These are phyloP conservation scores for Ceratocystis lukuohia DNA, from an alignment of 2,329 filamentous ascomycete species.

Conservation along the genomic window DNA sequence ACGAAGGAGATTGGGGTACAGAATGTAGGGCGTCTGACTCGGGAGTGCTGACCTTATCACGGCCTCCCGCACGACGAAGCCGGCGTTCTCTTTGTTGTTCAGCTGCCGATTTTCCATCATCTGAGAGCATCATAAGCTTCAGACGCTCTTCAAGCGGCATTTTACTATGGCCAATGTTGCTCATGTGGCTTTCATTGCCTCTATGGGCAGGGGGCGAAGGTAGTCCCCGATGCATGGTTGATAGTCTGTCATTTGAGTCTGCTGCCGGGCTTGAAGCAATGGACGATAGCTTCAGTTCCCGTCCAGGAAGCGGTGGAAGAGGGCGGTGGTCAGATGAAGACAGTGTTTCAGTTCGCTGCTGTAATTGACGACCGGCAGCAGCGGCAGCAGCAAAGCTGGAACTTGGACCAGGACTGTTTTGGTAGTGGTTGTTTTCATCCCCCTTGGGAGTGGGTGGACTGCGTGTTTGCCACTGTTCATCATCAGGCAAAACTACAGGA, in stretches of 20 bases:
- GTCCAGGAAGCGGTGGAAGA: constrained; percentile 68
- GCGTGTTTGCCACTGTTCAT: constrained; percentile 55
- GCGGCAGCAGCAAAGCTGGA: constrained; percentile 28
- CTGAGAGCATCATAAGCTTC: constrained; percentile 75
- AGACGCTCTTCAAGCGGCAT: constrained; percentile 80
- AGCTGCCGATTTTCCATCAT: constrained; percentile 48
- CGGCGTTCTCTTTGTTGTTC: constrained; percentile 56
- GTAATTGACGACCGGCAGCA: constrained; percentile 38
- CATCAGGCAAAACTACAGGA: constrained; percentile 90
- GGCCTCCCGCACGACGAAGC: constrained; percentile 47
- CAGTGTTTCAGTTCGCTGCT: constrained; percentile 56
- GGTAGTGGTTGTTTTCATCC: constrained; percentile 47
- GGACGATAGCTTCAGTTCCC: constrained; percentile 24
- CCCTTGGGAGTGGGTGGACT: constrained; percentile 26
- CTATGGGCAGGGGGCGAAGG: constrained; percentile 59
- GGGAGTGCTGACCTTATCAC: constrained; percentile 29
- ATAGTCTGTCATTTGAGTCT: constrained; percentile 51
- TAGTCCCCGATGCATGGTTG: constrained; percentile 51
- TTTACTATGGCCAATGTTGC: constrained; percentile 49
- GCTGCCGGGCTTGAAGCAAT: constrained; percentile 23
- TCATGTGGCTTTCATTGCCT: constrained; percentile 63
- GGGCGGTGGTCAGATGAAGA: constrained; percentile 71
- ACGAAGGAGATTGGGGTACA: constrained; percentile 4
- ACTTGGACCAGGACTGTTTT: constrained; percentile 54
- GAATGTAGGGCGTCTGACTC: constrained; percentile 16